Evolutionary conservation across 495 filamentous ascomycete species (phyloP).

Genomic region (Lichina pygmaea): DNA sequence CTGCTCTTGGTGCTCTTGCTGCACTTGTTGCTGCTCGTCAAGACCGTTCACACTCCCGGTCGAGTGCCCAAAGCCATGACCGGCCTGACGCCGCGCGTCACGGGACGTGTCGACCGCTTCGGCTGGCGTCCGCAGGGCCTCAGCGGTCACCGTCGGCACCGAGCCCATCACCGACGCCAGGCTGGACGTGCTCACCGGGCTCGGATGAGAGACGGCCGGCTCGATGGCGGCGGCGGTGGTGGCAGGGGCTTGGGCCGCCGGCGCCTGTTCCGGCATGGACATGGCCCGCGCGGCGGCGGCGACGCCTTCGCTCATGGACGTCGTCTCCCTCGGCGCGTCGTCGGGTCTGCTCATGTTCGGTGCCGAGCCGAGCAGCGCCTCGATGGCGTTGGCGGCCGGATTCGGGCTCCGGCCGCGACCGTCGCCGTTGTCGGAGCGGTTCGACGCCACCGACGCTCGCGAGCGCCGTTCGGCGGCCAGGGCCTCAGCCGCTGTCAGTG

Average conservation of each 20-base stretch:
- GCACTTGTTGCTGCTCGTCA: neutral
- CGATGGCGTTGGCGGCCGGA: constrained; percentile 6
- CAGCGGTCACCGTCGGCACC: constrained; percentile 2
- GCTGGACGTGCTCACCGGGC: constrained; percentile 9
- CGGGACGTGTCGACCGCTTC: neutral
- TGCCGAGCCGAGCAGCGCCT: constrained; percentile 5
- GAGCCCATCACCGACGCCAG: constrained; percentile 5
- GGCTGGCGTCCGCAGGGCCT: neutral
- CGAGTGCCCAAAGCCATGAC: neutral
- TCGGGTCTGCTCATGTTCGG: constrained; percentile 6
- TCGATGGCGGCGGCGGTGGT: neutral
- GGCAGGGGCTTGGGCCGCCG: constrained; percentile 1
- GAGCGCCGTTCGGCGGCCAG: constrained; percentile 7
- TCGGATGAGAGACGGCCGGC: constrained; percentile 4
- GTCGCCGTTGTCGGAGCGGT: neutral
- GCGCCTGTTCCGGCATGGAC: constrained; percentile 3
- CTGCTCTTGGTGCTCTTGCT: neutral
- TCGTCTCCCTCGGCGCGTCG: constrained; percentile 8
- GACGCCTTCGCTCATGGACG: constrained; percentile 6
- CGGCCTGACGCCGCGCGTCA: neutral
- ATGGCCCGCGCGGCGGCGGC: constrained; percentile 4
- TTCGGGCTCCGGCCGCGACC: constrained; percentile 8
- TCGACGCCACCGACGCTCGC: constrained; percentile 1
- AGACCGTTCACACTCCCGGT: too few relatives aligned
- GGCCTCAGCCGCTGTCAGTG: constrained; percentile 9